Evolutionary conservation across 225 moss, liverwort and hornwort species (phyloP).

Genomic region (Bryoerythrophyllum caledonicum): DNA sequence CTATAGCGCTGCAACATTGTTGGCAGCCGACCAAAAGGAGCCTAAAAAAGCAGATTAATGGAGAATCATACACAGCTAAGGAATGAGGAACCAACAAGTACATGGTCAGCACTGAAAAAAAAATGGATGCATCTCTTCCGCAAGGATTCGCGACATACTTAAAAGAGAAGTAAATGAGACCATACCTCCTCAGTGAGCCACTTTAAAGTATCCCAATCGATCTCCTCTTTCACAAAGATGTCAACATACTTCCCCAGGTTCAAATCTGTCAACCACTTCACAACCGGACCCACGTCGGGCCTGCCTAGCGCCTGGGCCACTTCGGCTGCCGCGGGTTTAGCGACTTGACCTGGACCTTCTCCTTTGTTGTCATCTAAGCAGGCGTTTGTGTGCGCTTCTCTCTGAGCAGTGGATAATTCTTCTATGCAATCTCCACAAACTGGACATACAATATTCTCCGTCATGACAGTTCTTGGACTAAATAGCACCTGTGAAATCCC

Average conservation of each 20-base stretch:
- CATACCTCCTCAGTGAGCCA: conserved; percentile 95
- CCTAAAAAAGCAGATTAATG: neutral
- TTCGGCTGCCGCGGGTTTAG: conserved; percentile 27
- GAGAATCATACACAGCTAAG: conserved; percentile 7
- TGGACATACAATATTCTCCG: conserved; percentile 51
- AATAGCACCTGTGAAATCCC: conserved; percentile 23
- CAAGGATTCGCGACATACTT: conserved; percentile 3
- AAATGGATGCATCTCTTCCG: conserved; percentile 15
- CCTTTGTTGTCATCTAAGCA: conserved; percentile 62
- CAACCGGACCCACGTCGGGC: conserved; percentile 52
- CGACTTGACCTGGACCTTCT: conserved; percentile 28
- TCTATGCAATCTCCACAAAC: conserved; percentile 70
- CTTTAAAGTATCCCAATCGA: conserved; percentile 93
- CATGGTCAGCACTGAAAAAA: conserved; percentile 3
- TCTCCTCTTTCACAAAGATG: conserved; percentile 80
- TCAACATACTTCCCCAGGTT: conserved; percentile 70
- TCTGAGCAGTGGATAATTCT: conserved; percentile 49
- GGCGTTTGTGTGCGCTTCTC: conserved; percentile 72
- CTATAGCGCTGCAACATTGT: neutral
- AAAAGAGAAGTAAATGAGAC: neutral
- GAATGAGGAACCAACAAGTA: conserved; percentile 20
- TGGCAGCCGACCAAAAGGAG: conserved; percentile 12
- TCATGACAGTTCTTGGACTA: conserved; percentile 13
- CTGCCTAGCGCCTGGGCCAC: conserved; percentile 31
- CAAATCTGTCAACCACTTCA: conserved; percentile 66